These are phyloP conservation scores for Neurospora crassa DNA, from an alignment of 2,329 filamentous ascomycete species.

Conservation along the genomic window DNA sequence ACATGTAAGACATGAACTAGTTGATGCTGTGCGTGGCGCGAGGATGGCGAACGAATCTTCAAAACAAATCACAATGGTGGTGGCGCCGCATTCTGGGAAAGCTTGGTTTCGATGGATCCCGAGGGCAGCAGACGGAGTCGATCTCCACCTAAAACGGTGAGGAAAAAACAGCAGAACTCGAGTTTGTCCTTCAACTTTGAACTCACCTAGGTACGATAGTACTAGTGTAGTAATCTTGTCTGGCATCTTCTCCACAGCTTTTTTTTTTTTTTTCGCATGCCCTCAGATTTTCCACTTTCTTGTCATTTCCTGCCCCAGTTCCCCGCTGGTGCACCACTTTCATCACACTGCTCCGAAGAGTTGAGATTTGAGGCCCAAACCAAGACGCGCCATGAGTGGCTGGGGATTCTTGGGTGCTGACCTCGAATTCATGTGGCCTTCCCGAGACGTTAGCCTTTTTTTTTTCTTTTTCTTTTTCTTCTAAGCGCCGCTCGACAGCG, in stretches of 20 bases:
- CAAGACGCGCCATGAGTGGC: slow-evolving; percentile 11
- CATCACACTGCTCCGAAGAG: not conserved
- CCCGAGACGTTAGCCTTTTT: slow-evolving; percentile 12
- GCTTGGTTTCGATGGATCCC: not conserved
- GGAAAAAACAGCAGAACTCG: not conserved
- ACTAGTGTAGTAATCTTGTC: not conserved
- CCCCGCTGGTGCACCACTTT: slow-evolving; percentile 1
- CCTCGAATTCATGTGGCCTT: slow-evolving; percentile 20
- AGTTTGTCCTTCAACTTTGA: not conserved
- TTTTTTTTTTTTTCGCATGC: not conserved
- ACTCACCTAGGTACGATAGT: not conserved
- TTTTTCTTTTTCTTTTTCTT: not conserved
- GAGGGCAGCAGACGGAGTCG: not conserved
- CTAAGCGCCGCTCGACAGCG: slow-evolving; percentile 5
- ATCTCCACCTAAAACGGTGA: not conserved
- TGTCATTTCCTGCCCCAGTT: slow-evolving; percentile 1
- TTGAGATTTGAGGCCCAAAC: slow-evolving; percentile 3
- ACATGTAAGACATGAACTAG: not conserved
- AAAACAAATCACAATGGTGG: not conserved
- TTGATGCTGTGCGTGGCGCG: not conserved
- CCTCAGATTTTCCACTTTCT: not conserved
- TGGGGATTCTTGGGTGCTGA: slow-evolving; percentile 16
- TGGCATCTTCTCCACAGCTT: not conserved
- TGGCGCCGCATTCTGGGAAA: not conserved
- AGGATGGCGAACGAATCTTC: not conserved